Base-by-base conservation (phyloP, 257 asterid species). In the Leptodermis oblonga region DNA sequence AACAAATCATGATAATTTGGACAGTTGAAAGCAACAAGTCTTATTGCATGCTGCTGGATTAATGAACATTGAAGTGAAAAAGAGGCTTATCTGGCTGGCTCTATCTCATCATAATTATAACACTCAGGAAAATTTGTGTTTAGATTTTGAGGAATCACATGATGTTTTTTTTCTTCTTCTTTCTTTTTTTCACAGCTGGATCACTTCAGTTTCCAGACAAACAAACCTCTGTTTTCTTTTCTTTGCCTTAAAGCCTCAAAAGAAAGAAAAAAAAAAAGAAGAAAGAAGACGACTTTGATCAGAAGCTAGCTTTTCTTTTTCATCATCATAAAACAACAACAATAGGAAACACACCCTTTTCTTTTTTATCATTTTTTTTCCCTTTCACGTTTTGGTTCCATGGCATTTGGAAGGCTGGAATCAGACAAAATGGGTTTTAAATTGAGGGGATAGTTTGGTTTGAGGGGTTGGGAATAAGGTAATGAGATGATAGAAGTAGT, bases 11-110 rank as follows among this genome's bases (percentile, higher is more conserved):
- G n/a, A n/a, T n/a, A 53, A 67, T 59, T 60, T 31, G 37, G 46
- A 58, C 62, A n/a, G 70, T 59, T 70, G 82, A 78, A 74, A 78
- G 82, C 71, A 70, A 78, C 82, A 51, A 30, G 30, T 74, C 82
- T 49, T 51, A 26, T 52, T 78, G 82, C 81, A 53, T 68, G 81
- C 63, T 53, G 81, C n/a, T n/a, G n/a, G n/a, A n/a, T n/a, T n/a
- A n/a, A n/a, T n/a, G 73, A 73, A 20, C 25, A 4, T 49, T 52
- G 74, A 70, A 67, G 58, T 42, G 65, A 70, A 66, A 52, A 72
- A n/a, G 54, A 43, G 45, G 45, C 12, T 36, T n/a, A n/a, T n/a
- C n/a, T n/a, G n/a, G n/a, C n/a, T n/a, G n/a, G n/a, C n/a, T n/a
- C n/a, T n/a, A n/a, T n/a, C n/a, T n/a, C n/a, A n/a, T n/a, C n/a